Base-by-base conservation (phyloP, 257 asterid genomes). In the Scutellaria galericulata region DNA sequence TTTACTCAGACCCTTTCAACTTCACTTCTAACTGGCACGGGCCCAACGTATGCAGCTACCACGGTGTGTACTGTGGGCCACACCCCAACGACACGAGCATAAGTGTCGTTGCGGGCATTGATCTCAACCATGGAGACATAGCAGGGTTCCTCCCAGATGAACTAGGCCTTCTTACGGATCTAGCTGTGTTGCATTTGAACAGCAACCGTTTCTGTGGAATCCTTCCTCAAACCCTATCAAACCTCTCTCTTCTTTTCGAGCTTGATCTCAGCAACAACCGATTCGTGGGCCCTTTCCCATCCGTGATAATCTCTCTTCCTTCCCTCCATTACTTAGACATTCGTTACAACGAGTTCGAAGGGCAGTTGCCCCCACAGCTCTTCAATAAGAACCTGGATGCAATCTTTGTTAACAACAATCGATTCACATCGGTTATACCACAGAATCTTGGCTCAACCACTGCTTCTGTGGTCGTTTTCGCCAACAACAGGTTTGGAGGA, bases 331-430 rank as follows among this genome's bases (percentile, higher is more conserved):
- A 37, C 77, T 79, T 88, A 15, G 96, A 90, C 81, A 51, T 90
- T 64, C 95, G 95, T 24, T 88, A 48, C 82, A 90, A 90, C 41
- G 95, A 90, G 47, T 90, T 90, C n/a, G 96, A 90, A 78, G 93
- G 96, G 42, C 78, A 65, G 7, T 39, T 90, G 77, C 93, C 95
- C 24, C 53, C 86, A 8, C 73, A 80, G n/a, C 91, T 90, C 75
- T 88, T 90, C 50, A 44, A 42, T 63, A 78, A 41, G 22, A 72
- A 61, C 24, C 82, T 85, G 5, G 96, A 90, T 58, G 96, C 95
- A 0, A 79, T 90, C 9, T 86, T 90, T 18, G 66, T 90, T 9
- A 90, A 90, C 71, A 83, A 77, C 73, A 88, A 90, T 13, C 85
- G 82, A 0, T 77, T 90, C 44, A 79, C 83, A 50, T 83, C 87